Percentiles rank a stretch among this genome's conserved stretches.
Conservation (phyloP, 371 early-diverging fungal species). For the Syncephalastrum sp. region DNA sequence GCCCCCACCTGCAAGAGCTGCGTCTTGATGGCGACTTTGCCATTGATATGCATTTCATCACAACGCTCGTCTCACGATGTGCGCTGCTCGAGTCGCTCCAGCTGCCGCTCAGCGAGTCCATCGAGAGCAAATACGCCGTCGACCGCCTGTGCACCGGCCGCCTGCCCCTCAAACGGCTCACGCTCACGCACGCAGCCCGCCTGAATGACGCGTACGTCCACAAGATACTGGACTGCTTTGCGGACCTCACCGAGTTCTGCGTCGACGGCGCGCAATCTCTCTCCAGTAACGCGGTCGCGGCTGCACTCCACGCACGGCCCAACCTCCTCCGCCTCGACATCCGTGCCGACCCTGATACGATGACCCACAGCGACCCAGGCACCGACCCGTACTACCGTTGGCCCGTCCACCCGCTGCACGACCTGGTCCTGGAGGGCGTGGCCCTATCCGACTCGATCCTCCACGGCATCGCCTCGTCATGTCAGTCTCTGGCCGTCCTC, state of each 20-base stretch:
- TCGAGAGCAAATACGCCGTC: slow-evolving; percentile 8
- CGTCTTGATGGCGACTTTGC: slow-evolving; percentile 29
- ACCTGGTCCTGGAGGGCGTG: slow-evolving; percentile 15
- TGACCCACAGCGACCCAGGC: background rate
- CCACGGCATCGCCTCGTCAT: slow-evolving; percentile 1
- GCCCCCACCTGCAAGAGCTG: slow-evolving; percentile 20
- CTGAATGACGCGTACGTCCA: slow-evolving; percentile 18
- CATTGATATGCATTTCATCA: slow-evolving; percentile 14
- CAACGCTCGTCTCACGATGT: slow-evolving; percentile 14
- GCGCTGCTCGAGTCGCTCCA: slow-evolving; percentile 17
- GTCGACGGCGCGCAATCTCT: slow-evolving; percentile 18
- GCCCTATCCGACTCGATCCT: slow-evolving; percentile 4
- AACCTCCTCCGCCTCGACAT: slow-evolving; percentile 26
- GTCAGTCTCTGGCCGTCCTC: background rate
- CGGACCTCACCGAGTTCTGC: slow-evolving; percentile 16
- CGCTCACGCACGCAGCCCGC: slow-evolving; percentile 21
- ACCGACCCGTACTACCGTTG: background rate
- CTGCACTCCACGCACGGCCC: slow-evolving; percentile 15
- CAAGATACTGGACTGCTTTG: slow-evolving; percentile 16
- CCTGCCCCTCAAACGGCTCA: slow-evolving; percentile 16
- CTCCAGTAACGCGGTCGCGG: slow-evolving; percentile 10
- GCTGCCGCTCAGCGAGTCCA: slow-evolving; percentile 15
- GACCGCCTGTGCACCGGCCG: slow-evolving; percentile 14
- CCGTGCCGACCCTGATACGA: slow-evolving; percentile 11
- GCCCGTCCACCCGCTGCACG: slow-evolving; percentile 1